phyloP scores from a whole-genome alignment of 163 green algal species.

The Scenedesmus sp. region DNA sequence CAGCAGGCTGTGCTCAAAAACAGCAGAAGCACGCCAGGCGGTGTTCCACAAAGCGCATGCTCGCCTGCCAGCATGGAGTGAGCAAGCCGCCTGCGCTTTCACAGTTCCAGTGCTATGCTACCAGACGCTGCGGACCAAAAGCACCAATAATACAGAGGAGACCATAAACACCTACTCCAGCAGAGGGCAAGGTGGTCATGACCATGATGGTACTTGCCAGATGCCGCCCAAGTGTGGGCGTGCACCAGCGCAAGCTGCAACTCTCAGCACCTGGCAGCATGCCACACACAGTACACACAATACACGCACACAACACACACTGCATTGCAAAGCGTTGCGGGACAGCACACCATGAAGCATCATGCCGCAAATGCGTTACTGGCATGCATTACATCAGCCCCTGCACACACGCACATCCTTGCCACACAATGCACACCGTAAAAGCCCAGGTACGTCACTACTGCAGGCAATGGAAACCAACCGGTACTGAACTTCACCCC shows the following conservation, averaged over 20 bases:
- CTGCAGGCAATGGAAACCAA: too few species aligned
- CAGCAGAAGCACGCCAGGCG: neutral
- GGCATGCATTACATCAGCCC: too few species aligned
- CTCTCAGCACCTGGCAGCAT: neutral
- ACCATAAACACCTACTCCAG: neutral
- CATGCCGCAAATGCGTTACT: too few species aligned
- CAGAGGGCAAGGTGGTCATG: neutral
- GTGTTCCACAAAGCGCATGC: neutral
- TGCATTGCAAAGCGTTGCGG: neutral
- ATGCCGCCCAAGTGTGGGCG: neutral
- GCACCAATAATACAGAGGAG: neutral
- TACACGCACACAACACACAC: neutral
- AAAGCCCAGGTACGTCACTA: too few species aligned
- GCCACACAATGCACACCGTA: too few species aligned
- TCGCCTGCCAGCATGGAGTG: neutral
- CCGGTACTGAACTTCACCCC: too few species aligned
- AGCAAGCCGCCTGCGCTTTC: neutral
- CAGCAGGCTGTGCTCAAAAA: neutral
- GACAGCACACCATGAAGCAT: too few species aligned
- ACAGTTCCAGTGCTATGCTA: neutral
- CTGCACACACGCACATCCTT: neutral
- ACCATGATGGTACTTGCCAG: neutral
- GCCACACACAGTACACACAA: neutral
- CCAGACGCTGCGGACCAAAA: neutral
- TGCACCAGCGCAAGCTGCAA: neutral